Evolutionary conservation across 345 rosid species (phyloP).

Genomic region (Aquilaria malaccensis): DNA sequence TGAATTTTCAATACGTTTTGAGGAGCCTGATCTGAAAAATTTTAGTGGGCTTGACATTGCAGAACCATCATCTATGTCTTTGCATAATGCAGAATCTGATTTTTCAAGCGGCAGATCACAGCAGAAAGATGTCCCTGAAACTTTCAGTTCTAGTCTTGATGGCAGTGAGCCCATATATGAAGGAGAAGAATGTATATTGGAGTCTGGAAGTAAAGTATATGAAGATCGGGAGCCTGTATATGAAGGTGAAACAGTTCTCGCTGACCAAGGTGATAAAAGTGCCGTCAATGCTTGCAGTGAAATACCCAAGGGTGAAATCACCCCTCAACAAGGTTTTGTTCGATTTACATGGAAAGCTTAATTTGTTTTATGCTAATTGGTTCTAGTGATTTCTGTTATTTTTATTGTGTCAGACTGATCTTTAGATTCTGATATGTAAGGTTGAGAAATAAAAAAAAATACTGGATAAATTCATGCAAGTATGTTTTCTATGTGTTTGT

Average conservation of each 20-base stretch:
- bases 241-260: slow-evolving; percentile 95
- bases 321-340: slow-evolving; percentile 61
- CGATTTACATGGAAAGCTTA: slow-evolving; percentile 1
- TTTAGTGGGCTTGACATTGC: slow-evolving; percentile 17
- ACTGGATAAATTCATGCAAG: no score
- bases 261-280: slow-evolving; percentile 60
- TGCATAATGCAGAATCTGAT: slow-evolving; percentile 40
- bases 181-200: slow-evolving; percentile 89
- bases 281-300: slow-evolving; percentile 30
- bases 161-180: slow-evolving; percentile 92
- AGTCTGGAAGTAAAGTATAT: slow-evolving; percentile 43
- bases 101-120: slow-evolving; percentile 41
- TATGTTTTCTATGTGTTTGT: no score
- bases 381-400: neutral
- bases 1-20: slow-evolving; percentile 17
- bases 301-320: slow-evolving; percentile 45
- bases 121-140: slow-evolving; percentile 39
- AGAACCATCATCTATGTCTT: slow-evolving; percentile 19
- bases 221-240: slow-evolving; percentile 82
- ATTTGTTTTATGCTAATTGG: no score
- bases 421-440: neutral
- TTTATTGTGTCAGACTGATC: neutral
- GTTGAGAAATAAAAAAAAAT: no score
- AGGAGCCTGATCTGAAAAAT: slow-evolving; percentile 21
- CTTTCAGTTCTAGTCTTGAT: slow-evolving; percentile 46